Evolutionary conservation across 176 grass and related monocot species (phyloP).

Genomic region (Juncus inflexus): DNA sequence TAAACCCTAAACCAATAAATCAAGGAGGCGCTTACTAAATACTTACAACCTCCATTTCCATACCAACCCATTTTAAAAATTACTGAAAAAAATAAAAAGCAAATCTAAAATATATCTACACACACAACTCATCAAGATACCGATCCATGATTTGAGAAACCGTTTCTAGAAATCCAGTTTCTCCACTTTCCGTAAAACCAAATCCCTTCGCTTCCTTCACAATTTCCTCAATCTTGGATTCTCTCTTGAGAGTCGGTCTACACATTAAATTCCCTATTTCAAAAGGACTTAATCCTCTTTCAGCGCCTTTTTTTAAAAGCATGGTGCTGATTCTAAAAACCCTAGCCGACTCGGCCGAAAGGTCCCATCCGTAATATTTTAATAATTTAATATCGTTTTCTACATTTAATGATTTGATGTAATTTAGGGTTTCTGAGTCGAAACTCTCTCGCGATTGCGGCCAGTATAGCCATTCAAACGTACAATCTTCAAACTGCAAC

Average conservation of each 20-base stretch:
- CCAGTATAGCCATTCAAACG: constrained; percentile 55
- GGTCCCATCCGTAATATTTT: constrained; percentile 39
- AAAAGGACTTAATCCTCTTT: constrained; percentile 35
- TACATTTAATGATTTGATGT: constrained; percentile 39
- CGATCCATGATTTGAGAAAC: constrained; percentile 42
- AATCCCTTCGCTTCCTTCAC: constrained; percentile 31
- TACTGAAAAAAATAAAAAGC: not conserved
- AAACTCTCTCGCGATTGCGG: constrained; percentile 39
- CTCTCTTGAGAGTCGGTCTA: constrained; percentile 38
- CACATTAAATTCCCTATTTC: constrained; percentile 50
- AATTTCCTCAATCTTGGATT: constrained; percentile 46
- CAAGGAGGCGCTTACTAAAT: constrained; percentile 22
- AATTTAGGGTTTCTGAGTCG: constrained; percentile 22
- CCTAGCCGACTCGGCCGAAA: constrained; percentile 30
- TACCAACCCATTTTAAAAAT: not conserved
- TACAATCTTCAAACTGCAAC: constrained; percentile 46
- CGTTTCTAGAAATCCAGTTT: constrained; percentile 30
- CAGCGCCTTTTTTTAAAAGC: constrained; percentile 48
- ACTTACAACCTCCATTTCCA: constrained; percentile 16
- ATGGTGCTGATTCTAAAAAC: constrained; percentile 44
- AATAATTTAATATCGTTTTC: constrained; percentile 44
- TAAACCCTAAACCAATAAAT: constrained; percentile 11
- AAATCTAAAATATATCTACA: constrained; percentile 13
- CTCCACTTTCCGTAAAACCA: constrained; percentile 36
- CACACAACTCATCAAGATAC: constrained; percentile 27